Evolutionary conservation across 441 rosid genomes (phyloP).

Genomic region (Manihot esculenta): DNA sequence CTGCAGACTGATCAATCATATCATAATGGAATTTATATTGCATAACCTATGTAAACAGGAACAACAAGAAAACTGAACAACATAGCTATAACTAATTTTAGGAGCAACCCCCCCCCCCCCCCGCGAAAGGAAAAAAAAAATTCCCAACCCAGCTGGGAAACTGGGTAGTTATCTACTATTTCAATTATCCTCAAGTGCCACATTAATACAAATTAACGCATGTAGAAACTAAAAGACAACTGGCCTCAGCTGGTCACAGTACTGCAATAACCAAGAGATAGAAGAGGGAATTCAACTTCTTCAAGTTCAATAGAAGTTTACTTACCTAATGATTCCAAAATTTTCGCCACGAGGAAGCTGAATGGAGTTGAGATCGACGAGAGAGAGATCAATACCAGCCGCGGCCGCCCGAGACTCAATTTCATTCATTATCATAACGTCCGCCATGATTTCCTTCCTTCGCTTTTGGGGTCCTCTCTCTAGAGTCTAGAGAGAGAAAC

Average conservation of each 20-base stretch:
- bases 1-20: neutral
- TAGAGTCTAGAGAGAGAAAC: slow-evolving; percentile 12
- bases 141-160: no score
- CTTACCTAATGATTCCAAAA: slow-evolving; percentile 61
- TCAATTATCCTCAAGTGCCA: no score
- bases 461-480: neutral
- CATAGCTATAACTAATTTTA: no score
- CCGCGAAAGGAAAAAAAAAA: no score
- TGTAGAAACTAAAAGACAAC: no score
- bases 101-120: no score
- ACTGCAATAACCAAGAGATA: no score
- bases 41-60: neutral
- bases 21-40: neutral
- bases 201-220: no score
- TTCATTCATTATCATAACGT: slow-evolving; percentile 38
- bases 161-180: no score
- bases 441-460: slow-evolving; percentile 29
- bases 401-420: slow-evolving; percentile 47
- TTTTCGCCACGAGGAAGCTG: slow-evolving; percentile 64
- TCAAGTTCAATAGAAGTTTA: neutral
- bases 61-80: no score
- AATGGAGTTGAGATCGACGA: slow-evolving; percentile 49
- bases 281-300: no score
- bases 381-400: slow-evolving; percentile 53
- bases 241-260: no score